Evolutionary conservation across 1,284 basidiomycete species (phyloP), one percentile per base, ranked within the genome.

Genomic region (Coniophora puteana): DNA sequence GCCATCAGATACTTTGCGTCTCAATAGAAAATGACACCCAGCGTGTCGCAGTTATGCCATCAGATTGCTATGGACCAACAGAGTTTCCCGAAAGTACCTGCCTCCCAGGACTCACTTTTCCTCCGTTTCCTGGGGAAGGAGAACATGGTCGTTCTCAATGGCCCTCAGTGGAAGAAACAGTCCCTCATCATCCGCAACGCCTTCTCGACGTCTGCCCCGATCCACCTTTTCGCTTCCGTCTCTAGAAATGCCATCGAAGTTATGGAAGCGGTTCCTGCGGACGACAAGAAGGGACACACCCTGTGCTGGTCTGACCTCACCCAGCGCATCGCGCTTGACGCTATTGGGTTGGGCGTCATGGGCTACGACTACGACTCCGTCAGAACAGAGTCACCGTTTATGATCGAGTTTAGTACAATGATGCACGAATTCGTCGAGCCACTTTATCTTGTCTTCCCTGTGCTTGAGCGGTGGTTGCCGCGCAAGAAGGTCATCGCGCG

Each of bases 141-240:
- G 23, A 44, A 44, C 21, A 16, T 44, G 24, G 31, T 44, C 20
- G 16, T 38, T 30, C 7, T 27, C 32, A 44, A 44, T 36, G 41
- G 43, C n/a, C 41, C 43, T 11, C n/a, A 8, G 4, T 27, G 26
- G 26, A 27, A 14, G 14, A 27, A 27, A n/a, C n/a, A n/a, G n/a
- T n/a, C n/a, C n/a, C n/a, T n/a, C 5, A 35, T 35, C 33, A 14
- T 35, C 8, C 33, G 18, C 18, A 12, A 35, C n/a, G 33, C 33
- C 5, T 35, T 35, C 14, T 5, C 8, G 8, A 13, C 20, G 13
- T 21, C 33, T 5, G 12, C 23, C 33, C 33, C 33, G 17, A 35
- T 35, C 21, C 17, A 35, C 7, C 21, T 35, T 5, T 35, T 35
- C 33, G 14, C 33, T 20, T 8, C 33, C 33, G 17, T 35, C 7